Conservation (phyloP, 2,329 filamentous ascomycete genomes). For the Colletotrichum karsti region DNA sequence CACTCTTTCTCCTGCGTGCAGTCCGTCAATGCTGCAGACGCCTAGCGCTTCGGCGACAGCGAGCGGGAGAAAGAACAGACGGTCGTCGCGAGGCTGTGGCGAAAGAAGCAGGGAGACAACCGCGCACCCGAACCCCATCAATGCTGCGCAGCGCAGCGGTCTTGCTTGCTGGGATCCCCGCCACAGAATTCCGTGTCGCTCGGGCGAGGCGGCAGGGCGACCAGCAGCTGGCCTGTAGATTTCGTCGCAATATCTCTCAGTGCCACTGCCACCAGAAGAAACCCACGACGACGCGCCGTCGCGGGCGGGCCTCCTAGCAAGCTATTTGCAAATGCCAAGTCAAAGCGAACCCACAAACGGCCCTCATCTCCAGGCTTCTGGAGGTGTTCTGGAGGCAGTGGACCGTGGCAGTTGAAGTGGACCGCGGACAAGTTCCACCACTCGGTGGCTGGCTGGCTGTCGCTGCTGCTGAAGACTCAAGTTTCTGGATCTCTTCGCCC, state of each 20-base stretch:
- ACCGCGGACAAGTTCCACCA: not conserved
- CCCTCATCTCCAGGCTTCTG: constrained; percentile 24
- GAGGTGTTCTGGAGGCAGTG: constrained; percentile 24
- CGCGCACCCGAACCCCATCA: not conserved
- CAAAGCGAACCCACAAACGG: constrained; percentile 2
- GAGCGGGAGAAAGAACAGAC: constrained; percentile 21
- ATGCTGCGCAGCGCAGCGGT: constrained; percentile 17
- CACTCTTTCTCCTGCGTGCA: constrained; percentile 4
- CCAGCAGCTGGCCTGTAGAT: constrained; percentile 4
- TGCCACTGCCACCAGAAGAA: constrained; percentile 12
- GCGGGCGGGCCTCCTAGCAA: constrained; percentile 16
- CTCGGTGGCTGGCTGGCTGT: not conserved
- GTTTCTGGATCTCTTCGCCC: constrained; percentile 17
- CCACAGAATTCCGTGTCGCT: constrained; percentile 3
- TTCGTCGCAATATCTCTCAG: constrained; percentile 4
- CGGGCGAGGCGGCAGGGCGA: constrained; percentile 15
- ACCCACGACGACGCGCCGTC: constrained; percentile 1
- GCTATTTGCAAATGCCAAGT: constrained; percentile 26
- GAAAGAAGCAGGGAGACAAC: constrained; percentile 12
- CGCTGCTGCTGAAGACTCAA: not conserved
- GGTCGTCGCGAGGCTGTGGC: constrained; percentile 25
- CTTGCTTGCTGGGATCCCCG: constrained; percentile 14
- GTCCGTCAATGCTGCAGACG: not conserved
- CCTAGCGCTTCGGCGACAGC: constrained; percentile 24
- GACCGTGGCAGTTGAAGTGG: not conserved